phyloP scores from a whole-genome alignment of 306 rosid genomes.

The Purshia tridentata region DNA sequence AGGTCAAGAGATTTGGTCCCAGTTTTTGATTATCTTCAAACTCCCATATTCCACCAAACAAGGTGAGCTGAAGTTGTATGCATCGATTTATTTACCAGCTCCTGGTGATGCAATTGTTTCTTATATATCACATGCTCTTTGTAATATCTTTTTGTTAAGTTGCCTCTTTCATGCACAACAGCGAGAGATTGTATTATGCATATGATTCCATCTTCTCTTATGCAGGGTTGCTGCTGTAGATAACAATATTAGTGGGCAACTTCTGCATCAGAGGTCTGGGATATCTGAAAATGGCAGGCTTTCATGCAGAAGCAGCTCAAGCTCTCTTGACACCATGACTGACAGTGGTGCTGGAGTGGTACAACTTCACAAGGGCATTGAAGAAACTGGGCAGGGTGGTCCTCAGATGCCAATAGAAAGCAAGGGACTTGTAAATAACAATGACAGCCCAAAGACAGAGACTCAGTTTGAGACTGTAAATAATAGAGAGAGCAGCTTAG shows the following conservation, averaged over 20 bases:
- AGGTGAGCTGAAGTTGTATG: conserved; percentile 44
- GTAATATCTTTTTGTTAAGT: neutral
- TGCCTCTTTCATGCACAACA: conserved; percentile 6
- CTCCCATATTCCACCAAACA: conserved; percentile 49
- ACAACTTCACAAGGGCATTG: conserved; percentile 40
- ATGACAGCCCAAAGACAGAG: conserved; percentile 49
- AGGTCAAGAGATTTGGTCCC: conserved; percentile 81
- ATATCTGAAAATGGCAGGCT: conserved; percentile 48
- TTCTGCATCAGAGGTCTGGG: conserved; percentile 40
- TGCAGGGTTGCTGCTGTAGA: conserved; percentile 45
- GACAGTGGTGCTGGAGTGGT: conserved; percentile 26
- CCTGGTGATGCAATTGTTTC: neutral
- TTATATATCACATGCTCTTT: neutral
- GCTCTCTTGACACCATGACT: conserved; percentile 38
- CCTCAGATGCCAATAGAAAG: conserved; percentile 39
- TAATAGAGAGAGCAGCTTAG: conserved; percentile 72
- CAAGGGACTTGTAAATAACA: conserved; percentile 61
- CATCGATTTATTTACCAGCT: conserved; percentile 12
- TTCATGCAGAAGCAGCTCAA: conserved; percentile 38
- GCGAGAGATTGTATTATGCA: neutral
- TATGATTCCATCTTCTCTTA: conserved; percentile 11
- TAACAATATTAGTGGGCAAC: conserved; percentile 42
- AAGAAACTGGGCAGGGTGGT: conserved; percentile 47
- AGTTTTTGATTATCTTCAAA: conserved; percentile 58
- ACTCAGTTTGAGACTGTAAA: conserved; percentile 75